Evolutionary conservation across 2,329 filamentous ascomycete species (phyloP), one percentile per base, ranked within the genome.

Genomic region (Mycosphaerella sp.): DNA sequence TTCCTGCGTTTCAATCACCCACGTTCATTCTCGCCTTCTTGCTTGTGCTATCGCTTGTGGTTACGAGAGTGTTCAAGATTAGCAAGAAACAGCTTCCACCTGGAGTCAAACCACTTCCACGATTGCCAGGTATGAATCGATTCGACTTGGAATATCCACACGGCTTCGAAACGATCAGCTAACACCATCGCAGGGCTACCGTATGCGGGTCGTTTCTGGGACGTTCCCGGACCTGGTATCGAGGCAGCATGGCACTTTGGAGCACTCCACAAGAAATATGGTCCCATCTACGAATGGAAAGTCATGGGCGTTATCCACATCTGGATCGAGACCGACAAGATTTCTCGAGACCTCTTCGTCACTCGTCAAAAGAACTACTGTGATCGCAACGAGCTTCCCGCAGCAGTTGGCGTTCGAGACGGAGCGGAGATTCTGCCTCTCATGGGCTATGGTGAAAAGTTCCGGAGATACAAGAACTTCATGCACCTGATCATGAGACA

Each of bases 241-340:
- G 66, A 67, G 49, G 62, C 67, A 26, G 67, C 67, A 52, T 68
- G 64, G 63, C 66, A 68, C 54, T 69, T 69, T 45, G 67, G 67
- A 34, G 62, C 53, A 17, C 59, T 69, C 31, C 67, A 69, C 63
- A 68, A 68, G 65, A 65, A 63, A 45, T 62, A 62, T 29, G 67
- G 67, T 4, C 67, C 67, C 2, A 68, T 69, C 57, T 69, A 68
- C 56, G 67, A 67, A 42, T 69, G 67, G 67, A 64, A 66, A 56
- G 62, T 64, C 2, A 67, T 69, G 62, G 67, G 67, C 32, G 54
- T 50, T 1, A 60, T 63, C 32, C 67, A 69, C 57, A 64, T 68
- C 61, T 69, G 67, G 67, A 63, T 69, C 45, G 66, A 69, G 53
- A 68, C 61, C 54, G 67, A 69, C 62, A 67, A 69, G 56, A 64